These are phyloP conservation scores for Paecilomyces sp. DNA, from an alignment of 2,329 filamentous ascomycete genomes.

Conservation along the genomic window DNA sequence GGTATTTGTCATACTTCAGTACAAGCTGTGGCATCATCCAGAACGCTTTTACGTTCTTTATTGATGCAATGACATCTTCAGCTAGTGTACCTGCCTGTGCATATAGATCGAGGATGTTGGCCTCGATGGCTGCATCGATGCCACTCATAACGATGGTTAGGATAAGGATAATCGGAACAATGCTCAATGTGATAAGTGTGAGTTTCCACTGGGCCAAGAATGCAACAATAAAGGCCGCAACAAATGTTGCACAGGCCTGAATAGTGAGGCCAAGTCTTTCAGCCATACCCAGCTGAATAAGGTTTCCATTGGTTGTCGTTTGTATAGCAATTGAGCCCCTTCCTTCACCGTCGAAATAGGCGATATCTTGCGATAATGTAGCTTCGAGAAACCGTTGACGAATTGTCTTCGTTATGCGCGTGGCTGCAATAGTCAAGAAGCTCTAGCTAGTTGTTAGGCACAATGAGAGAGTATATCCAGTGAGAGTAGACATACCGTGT, in stretches of 20 bases:
- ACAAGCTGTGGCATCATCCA: slow-evolving; percentile 10
- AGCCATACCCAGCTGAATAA: slow-evolving; percentile 13
- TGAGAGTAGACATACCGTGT: neutral
- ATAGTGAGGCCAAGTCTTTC: slow-evolving; percentile 16
- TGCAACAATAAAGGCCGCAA: slow-evolving; percentile 15
- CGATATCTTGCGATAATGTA: slow-evolving; percentile 23
- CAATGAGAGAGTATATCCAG: neutral
- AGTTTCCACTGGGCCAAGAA: slow-evolving; percentile 18
- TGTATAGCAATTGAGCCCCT: slow-evolving; percentile 22
- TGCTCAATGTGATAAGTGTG: slow-evolving; percentile 13
- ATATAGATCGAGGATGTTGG: slow-evolving; percentile 13
- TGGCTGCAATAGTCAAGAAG: neutral
- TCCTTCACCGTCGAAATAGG: slow-evolving; percentile 20
- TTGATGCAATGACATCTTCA: slow-evolving; percentile 11
- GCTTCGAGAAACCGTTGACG: neutral
- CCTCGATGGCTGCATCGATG: slow-evolving; percentile 13
- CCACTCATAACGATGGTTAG: slow-evolving; percentile 4
- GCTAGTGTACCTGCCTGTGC: slow-evolving; percentile 13
- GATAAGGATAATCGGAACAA: slow-evolving; percentile 11
- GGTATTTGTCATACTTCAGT: slow-evolving; percentile 11
- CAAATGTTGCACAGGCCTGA: slow-evolving; percentile 13
- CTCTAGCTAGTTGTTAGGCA: neutral
- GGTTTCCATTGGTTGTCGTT: slow-evolving; percentile 20
- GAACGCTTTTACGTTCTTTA: slow-evolving; percentile 17
- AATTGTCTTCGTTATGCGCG: neutral